Evolutionary conservation across 306 rosid species (phyloP).

Genomic region (Gastrolobium villosum): DNA sequence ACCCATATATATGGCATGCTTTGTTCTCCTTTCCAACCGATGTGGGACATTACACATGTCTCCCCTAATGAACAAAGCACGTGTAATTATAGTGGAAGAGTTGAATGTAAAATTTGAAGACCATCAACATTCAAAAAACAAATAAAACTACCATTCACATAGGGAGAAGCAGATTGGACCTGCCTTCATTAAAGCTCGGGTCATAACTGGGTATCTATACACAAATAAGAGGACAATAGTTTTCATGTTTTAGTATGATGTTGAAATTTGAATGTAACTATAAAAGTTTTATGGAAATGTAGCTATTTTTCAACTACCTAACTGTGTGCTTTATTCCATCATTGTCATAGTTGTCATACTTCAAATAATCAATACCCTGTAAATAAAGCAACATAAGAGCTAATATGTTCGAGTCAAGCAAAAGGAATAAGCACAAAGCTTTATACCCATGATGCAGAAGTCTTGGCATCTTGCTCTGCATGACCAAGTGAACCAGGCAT

Average conservation of each 20-base stretch:
- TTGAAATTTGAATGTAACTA: not conserved
- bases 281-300: slow-evolving; percentile 3
- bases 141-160: slow-evolving; percentile 83
- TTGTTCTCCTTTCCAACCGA: no score
- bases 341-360: slow-evolving; percentile 88
- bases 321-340: slow-evolving; percentile 80
- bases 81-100: not conserved
- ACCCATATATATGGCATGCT: no score
- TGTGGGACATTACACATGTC: no score
- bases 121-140: not conserved
- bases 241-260: not conserved
- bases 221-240: slow-evolving; percentile 25
- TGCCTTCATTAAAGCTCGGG: slow-evolving; percentile 84
- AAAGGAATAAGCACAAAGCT: slow-evolving; percentile 7
- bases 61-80: slow-evolving; percentile 68
- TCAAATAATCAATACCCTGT: slow-evolving; percentile 98
- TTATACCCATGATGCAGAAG: slow-evolving; percentile 92
- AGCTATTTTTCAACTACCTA: slow-evolving; percentile 69
- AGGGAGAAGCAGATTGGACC: slow-evolving; percentile 92
- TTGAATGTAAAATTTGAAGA: slow-evolving; percentile 7
- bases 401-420: no score
- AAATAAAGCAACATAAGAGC: slow-evolving; percentile 40
- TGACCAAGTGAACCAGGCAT: slow-evolving; percentile 97
- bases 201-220: slow-evolving; percentile 87
- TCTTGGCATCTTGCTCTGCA: slow-evolving; percentile 90